Evolutionary conservation across 805 yeast genomes (phyloP).

Genomic region (Nakazawaea molendinolei): DNA sequence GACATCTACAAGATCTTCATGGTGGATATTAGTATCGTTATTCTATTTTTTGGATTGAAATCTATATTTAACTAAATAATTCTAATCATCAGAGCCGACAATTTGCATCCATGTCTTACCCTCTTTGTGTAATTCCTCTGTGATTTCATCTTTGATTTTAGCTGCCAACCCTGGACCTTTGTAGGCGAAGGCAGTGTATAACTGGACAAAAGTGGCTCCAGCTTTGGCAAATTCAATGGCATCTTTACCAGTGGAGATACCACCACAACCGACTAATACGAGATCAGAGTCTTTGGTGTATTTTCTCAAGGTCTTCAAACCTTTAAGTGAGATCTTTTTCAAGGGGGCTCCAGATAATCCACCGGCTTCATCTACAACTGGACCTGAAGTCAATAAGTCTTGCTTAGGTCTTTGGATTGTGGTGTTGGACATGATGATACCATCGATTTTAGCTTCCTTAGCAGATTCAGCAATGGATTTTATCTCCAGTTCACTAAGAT

Average conservation of each 20-base stretch:
- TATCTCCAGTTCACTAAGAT: conserved; percentile 74
- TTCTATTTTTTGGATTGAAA: conserved; percentile 19
- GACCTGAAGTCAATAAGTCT: conserved; percentile 41
- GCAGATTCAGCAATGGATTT: conserved; percentile 79
- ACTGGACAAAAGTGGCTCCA: conserved; percentile 85
- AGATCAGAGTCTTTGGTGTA: conserved; percentile 68
- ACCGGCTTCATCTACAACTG: conserved; percentile 56
- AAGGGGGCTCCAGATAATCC: conserved; percentile 93
- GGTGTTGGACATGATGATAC: conserved; percentile 88
- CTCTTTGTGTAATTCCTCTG: conserved; percentile 54
- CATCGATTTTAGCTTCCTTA: conserved; percentile 72
- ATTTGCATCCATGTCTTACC: conserved; percentile 83
- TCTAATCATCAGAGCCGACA: conserved; percentile 52
- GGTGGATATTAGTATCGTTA: conserved; percentile 21
- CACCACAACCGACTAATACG: conserved; percentile 90
- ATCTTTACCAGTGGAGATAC: conserved; percentile 81
- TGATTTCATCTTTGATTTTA: conserved; percentile 52
- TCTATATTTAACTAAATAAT: conserved; percentile 12
- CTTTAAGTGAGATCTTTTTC: conserved; percentile 69
- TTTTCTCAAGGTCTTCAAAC: conserved; percentile 64
- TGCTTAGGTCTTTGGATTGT: conserved; percentile 74
- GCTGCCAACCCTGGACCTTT: conserved; percentile 82
- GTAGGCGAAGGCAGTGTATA: conserved; percentile 88
- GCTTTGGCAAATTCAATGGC: conserved; percentile 89
- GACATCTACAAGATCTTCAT: conserved; percentile 19